Base-by-base conservation (phyloP, 495 filamentous ascomycete species). In the Cercophora sp. region DNA sequence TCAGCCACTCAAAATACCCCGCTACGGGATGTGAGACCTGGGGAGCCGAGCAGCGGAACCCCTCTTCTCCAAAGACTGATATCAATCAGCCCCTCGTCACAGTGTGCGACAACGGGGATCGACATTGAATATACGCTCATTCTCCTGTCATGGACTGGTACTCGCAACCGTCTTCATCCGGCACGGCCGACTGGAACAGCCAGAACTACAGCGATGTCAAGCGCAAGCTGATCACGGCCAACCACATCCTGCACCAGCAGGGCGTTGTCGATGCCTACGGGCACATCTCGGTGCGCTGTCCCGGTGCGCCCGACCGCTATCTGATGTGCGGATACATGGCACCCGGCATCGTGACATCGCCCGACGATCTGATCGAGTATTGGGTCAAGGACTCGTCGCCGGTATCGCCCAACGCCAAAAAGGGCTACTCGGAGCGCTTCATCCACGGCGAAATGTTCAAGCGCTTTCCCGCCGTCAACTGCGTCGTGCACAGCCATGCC, bases 61-160 rank as follows among this genome's bases (percentile, higher is more conserved):
- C 40, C 40, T 44, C 40, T 24, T 24, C 40, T 44, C 18, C 13
- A n/a, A n/a, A n/a, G n/a, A n/a, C n/a, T n/a, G n/a, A n/a, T n/a
- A n/a, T n/a, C n/a, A n/a, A n/a, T n/a, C n/a, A n/a, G n/a, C n/a
- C n/a, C n/a, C n/a, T n/a, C n/a, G n/a, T n/a, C n/a, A n/a, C n/a
- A n/a, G n/a, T n/a, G n/a, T n/a, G n/a, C n/a, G n/a, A n/a, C n/a
- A n/a, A n/a, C n/a, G n/a, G n/a, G n/a, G n/a, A n/a, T n/a, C n/a
- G n/a, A n/a, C n/a, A n/a, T n/a, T n/a, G n/a, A n/a, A n/a, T n/a
- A n/a, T n/a, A n/a, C n/a, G n/a, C n/a, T n/a, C n/a, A n/a, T n/a
- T n/a, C n/a, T n/a, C n/a, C n/a, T n/a, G n/a, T n/a, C 4, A 51
- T 51, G 48, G 48, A 51, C 48, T 51, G 48, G 48, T 51, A 51